Percentiles rank a stretch among this genome's conserved stretches.
Evolutionary conservation across 163 green algal genomes (phyloP).

Genomic region (Smithsoniella earleae): DNA sequence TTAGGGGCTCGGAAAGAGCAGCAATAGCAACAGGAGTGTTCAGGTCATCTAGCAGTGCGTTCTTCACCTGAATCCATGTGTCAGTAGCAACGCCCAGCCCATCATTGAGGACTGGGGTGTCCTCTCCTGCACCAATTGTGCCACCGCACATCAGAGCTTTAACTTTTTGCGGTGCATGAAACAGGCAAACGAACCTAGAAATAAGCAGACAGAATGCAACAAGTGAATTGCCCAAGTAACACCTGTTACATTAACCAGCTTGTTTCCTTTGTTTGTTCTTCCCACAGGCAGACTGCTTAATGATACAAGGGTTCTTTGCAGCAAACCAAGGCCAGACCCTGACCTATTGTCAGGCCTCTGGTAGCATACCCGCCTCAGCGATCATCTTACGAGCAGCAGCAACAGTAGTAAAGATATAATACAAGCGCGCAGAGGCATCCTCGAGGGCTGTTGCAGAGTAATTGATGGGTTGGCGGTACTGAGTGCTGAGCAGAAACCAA

Average conservation of each 20-base stretch:
- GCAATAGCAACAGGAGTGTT: constrained; percentile 65
- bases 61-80: constrained; percentile 28
- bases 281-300: no score
- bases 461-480: constrained; percentile 89
- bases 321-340: no score
- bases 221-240: no score
- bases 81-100: background rate
- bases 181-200: no score
- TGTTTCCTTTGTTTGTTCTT: no score
- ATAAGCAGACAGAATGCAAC: no score
- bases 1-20: constrained; percentile 68
- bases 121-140: no score
- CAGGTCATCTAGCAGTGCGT: constrained; percentile 65
- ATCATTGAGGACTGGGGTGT: background rate
- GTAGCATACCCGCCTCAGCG: background rate
- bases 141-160: no score
- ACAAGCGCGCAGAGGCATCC: constrained; percentile 73
- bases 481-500: constrained; percentile 83
- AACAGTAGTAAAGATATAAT: constrained; percentile 78
- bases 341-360: no score
- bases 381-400: background rate
- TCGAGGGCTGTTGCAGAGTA: constrained; percentile 74
- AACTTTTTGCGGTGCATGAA: no score
- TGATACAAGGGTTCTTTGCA: no score
- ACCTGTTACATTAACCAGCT: no score